Evolutionary conservation across 2,329 filamentous ascomycete species (phyloP).

Genomic region (Aspergillus sp.): DNA sequence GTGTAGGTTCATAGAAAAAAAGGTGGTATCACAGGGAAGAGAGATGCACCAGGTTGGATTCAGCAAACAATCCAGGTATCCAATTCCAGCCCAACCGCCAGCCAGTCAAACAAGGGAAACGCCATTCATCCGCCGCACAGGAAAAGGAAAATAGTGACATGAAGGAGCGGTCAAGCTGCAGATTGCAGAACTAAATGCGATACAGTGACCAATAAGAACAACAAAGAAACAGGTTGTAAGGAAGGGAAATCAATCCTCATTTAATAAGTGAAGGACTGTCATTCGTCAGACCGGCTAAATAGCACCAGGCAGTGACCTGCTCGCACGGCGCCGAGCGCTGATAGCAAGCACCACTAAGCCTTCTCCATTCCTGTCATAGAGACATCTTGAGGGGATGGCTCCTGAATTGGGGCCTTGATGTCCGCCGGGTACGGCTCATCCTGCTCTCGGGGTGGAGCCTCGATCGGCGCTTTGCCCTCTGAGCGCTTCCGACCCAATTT

Average conservation of each 20-base stretch:
- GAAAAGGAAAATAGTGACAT: too few relatives aligned
- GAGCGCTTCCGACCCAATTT: slow-evolving; percentile 61
- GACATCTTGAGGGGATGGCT: slow-evolving; percentile 31
- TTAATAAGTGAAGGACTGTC: background rate
- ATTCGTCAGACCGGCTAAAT: too few relatives aligned
- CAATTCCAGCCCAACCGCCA: background rate
- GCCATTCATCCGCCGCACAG: background rate
- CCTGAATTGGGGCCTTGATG: slow-evolving; percentile 29
- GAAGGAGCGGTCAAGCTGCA: too few relatives aligned
- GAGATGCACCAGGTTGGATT: too few relatives aligned
- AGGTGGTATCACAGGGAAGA: too few relatives aligned
- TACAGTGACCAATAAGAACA: too few relatives aligned
- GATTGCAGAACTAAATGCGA: too few relatives aligned
- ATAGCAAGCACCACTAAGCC: slow-evolving; percentile 17
- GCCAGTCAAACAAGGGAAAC: background rate
- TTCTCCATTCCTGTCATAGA: slow-evolving; percentile 40
- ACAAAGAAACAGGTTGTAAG: background rate
- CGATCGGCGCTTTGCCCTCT: slow-evolving; percentile 20
- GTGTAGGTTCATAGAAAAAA: background rate
- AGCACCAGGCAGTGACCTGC: too few relatives aligned
- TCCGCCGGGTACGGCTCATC: slow-evolving; percentile 28
- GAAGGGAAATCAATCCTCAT: background rate
- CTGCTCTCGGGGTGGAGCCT: slow-evolving; percentile 16
- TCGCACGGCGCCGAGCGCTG: too few relatives aligned
- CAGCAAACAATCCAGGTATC: background rate